phyloP scores from a whole-genome alignment of 768 basidiomycete genomes.

The Amanita thiersii region DNA sequence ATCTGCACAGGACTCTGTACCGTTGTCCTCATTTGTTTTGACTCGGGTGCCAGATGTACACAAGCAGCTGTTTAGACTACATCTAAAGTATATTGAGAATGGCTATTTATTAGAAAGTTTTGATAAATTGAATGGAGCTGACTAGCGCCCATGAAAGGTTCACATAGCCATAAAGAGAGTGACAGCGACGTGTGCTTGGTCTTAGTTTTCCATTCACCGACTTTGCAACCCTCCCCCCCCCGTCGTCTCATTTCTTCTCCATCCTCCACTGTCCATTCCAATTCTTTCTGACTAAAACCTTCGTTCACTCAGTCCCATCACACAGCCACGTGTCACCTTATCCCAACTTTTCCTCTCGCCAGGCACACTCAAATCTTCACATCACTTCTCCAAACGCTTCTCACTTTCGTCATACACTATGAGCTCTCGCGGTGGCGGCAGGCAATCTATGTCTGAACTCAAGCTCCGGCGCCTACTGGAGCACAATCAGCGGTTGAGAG shows the following conservation, averaged over 20 bases:
- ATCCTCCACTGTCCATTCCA: neutral
- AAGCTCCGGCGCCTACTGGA: slow-evolving; percentile 91
- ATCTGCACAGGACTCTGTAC: too few species aligned
- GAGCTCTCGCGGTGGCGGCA: slow-evolving; percentile 53
- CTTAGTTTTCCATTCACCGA: neutral
- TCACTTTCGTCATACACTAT: slow-evolving; percentile 23
- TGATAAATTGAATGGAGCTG: too few species aligned
- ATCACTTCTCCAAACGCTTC: neutral
- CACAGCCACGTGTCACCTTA: neutral
- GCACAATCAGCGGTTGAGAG: slow-evolving; percentile 86
- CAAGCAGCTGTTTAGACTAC: too few species aligned
- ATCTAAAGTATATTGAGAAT: too few species aligned
- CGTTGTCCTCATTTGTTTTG: too few species aligned
- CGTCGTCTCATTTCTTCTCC: neutral
- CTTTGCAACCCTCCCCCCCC: neutral
- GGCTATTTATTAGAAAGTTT: too few species aligned
- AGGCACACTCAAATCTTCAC: too few species aligned
- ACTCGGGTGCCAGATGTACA: too few species aligned
- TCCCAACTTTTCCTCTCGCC: neutral
- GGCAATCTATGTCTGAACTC: slow-evolving; percentile 95
- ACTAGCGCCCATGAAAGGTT: too few species aligned
- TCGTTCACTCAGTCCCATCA: neutral
- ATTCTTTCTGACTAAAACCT: neutral
- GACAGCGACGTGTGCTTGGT: too few species aligned
- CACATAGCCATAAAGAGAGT: too few species aligned